Evolutionary conservation across 805 yeast species (phyloP).

Genomic region (Saturnispora diversa): DNA sequence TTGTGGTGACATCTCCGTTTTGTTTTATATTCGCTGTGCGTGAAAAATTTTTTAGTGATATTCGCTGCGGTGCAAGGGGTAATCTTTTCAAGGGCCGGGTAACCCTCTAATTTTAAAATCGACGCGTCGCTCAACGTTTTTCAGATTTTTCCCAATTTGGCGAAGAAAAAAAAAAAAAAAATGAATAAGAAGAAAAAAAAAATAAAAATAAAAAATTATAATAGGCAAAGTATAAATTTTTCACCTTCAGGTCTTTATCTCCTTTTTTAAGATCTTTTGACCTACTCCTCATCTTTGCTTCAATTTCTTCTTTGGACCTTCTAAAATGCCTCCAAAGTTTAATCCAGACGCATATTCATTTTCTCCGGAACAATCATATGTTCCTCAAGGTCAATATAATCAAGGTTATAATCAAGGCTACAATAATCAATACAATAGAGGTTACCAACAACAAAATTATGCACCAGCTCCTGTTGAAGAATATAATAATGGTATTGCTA

Average conservation of each 20-base stretch:
- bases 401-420: constrained; percentile 7
- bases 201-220: background rate
- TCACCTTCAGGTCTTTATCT: background rate
- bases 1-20: background rate
- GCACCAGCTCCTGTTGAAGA: constrained; percentile 1
- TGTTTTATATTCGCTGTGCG: background rate
- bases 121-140: constrained; percentile 2
- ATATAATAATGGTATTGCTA: constrained; percentile 4
- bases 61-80: constrained; percentile 9
- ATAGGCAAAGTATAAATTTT: constrained; percentile 3
- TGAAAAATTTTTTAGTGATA: background rate
- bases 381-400: constrained; percentile 15
- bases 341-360: constrained; percentile 30
- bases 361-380: constrained; percentile 23
- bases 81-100: background rate
- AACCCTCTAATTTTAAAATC: background rate
- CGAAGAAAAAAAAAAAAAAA: background rate
- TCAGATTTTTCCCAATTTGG: too few relatives aligned
- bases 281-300: too few relatives aligned
- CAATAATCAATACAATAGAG: background rate
- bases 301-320: background rate
- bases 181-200: background rate
- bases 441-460: constrained; percentile 1
- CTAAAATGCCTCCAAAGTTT: constrained; percentile 35
- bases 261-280: too few relatives aligned